phyloP scores from a whole-genome alignment of 345 rosid species.

The Populus davidiana region DNA sequence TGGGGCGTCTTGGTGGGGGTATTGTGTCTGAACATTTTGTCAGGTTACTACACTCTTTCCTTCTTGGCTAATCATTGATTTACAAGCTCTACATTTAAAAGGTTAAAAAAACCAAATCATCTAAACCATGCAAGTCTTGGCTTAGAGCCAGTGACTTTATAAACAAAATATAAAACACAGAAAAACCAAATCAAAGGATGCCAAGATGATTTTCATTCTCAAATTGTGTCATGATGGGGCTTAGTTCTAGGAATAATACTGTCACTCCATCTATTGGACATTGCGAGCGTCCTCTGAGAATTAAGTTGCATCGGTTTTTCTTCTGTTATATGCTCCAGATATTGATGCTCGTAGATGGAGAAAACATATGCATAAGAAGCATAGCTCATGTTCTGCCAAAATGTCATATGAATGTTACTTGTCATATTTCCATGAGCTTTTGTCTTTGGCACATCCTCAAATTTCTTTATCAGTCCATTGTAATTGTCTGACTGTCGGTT shows the following conservation, averaged over 20 bases:
- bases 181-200: no score
- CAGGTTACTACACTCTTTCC: slow-evolving; percentile 35
- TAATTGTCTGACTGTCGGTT: neutral
- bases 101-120: neutral
- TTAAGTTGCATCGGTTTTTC: neutral
- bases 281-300: neutral
- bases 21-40: slow-evolving; percentile 60
- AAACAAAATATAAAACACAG: neutral
- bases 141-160: slow-evolving; percentile 2
- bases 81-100: neutral
- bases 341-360: neutral
- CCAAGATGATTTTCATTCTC: neutral
- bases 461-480: neutral
- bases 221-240: neutral
- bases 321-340: neutral
- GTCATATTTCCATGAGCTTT: neutral
- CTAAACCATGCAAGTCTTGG: neutral
- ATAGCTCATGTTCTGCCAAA: neutral
- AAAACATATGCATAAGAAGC: neutral
- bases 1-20: slow-evolving; percentile 68
- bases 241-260: neutral
- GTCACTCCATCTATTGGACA: neutral
- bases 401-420: neutral
- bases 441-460: neutral
- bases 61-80: neutral